Conservation (phyloP, 179 eudicot species). For the Vitellaria paradoxa region DNA sequence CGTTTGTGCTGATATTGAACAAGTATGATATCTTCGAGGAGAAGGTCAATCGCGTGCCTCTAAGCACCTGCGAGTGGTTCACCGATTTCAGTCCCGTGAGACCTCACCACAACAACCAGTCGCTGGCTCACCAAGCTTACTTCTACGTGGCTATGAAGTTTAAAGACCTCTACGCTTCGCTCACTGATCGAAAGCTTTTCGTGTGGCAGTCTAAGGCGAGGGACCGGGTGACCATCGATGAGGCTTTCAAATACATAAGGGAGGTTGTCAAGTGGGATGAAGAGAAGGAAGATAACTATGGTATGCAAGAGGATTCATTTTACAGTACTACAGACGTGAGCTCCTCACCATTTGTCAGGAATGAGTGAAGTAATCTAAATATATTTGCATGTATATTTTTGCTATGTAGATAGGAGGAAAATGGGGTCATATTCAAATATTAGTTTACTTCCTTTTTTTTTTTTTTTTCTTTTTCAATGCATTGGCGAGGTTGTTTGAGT, state of each 20-base stretch:
- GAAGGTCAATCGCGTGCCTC: conserved; percentile 56
- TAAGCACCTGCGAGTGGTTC: conserved; percentile 83
- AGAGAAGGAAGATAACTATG: conserved; percentile 65
- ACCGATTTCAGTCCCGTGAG: conserved; percentile 73
- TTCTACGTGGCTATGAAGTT: conserved; percentile 91
- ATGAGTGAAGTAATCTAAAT: conserved; percentile 31
- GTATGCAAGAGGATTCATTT: conserved; percentile 67
- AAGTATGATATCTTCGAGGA: conserved; percentile 92
- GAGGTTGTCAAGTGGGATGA: conserved; percentile 97
- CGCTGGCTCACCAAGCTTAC: conserved; percentile 91
- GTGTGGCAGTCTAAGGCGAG: conserved; percentile 91
- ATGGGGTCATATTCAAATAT: neutral
- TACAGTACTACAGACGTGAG: conserved; percentile 77
- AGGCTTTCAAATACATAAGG: conserved; percentile 79
- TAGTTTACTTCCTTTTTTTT: neutral
- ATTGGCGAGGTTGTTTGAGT: neutral
- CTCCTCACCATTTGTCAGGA: conserved; percentile 66
- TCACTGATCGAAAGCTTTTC: conserved; percentile 79
- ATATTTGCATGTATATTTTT: conserved; percentile 9
- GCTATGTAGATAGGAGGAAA: conserved; percentile 13
- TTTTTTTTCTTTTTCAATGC: neutral
- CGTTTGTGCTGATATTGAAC: conserved; percentile 75
- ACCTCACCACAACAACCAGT: conserved; percentile 64
- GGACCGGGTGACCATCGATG: conserved; percentile 73
- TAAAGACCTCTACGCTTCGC: conserved; percentile 80